Conservation (phyloP, 345 rosid species). For the Toxicodendron radicans region DNA sequence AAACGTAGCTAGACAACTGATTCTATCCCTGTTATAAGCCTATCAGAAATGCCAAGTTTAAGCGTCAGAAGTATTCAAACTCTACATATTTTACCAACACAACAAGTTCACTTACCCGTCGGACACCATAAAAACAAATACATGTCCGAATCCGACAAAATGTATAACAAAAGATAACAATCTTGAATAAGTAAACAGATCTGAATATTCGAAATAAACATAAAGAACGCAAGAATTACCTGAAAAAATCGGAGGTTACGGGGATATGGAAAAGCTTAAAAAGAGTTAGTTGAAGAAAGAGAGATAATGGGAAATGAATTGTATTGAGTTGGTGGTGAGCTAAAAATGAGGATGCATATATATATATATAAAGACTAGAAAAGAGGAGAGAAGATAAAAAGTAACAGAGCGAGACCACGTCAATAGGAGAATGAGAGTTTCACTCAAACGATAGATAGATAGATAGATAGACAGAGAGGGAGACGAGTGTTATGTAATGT, state of each 20-base stretch:
- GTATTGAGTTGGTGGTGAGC: conserved; percentile 2
- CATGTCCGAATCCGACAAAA: neutral
- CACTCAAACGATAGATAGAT: neutral
- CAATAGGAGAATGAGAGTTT: conserved; percentile 28
- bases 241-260: neutral
- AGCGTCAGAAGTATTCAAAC: too few species aligned
- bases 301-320: neutral
- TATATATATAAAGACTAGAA: conserved; percentile 13
- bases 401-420: conserved; percentile 31
- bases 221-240: conserved; percentile 1
- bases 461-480: neutral
- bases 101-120: too few species aligned
- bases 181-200: neutral
- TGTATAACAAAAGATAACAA: neutral
- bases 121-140: neutral
- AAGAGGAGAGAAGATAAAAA: conserved; percentile 26
- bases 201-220: neutral
- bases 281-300: neutral
- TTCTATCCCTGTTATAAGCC: neutral
- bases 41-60: neutral
- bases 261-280: neutral
- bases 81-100: too few species aligned
- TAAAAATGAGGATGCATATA: conserved; percentile 6
- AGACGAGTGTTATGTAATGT: neutral
- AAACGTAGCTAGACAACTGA: neutral